Percentiles rank a stretch among this genome's conserved stretches.
These are phyloP conservation scores for Polytrichum formosum DNA, from an alignment of 225 moss, liverwort and hornwort genomes.

Conservation along the genomic window DNA sequence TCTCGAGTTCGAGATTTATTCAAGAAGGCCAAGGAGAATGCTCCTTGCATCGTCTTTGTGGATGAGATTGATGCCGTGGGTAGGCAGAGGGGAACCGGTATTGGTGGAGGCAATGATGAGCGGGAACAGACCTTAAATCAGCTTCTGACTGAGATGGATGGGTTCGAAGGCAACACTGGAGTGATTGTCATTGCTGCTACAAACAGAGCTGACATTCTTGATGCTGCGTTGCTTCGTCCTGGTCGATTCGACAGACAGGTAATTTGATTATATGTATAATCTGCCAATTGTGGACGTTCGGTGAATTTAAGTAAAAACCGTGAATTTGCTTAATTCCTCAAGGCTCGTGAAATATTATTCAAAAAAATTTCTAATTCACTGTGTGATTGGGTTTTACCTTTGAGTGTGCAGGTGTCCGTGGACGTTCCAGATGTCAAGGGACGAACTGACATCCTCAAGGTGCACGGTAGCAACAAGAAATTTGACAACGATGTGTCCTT, in stretches of 20 bases:
- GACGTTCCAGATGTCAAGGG: constrained; percentile 69
- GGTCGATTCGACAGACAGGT: constrained; percentile 72
- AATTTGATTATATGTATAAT: background rate
- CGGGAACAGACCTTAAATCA: constrained; percentile 66
- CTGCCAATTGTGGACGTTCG: background rate
- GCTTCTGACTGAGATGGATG: constrained; percentile 69
- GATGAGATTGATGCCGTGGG: constrained; percentile 72
- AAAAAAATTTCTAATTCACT: no score
- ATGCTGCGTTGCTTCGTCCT: constrained; percentile 54
- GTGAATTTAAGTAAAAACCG: no score
- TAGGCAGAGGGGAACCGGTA: constrained; percentile 69
- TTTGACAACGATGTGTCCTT: constrained; percentile 60
- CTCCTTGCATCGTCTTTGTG: constrained; percentile 68
- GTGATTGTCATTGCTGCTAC: constrained; percentile 67
- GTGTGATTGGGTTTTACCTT: no score
- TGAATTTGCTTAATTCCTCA: no score
- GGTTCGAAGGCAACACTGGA: constrained; percentile 67
- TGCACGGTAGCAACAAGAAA: constrained; percentile 62
- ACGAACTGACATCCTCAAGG: constrained; percentile 56
- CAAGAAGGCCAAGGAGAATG: constrained; percentile 71
- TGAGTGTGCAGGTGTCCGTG: constrained; percentile 42
- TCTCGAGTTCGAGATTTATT: constrained; percentile 64
- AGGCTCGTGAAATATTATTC: no score
- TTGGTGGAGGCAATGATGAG: constrained; percentile 67
- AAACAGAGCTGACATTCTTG: constrained; percentile 63